These are phyloP conservation scores for sorghum (Sorghum bicolor) DNA, from an alignment of 176 grass and related monocot species.

Conservation along the genomic window DNA sequence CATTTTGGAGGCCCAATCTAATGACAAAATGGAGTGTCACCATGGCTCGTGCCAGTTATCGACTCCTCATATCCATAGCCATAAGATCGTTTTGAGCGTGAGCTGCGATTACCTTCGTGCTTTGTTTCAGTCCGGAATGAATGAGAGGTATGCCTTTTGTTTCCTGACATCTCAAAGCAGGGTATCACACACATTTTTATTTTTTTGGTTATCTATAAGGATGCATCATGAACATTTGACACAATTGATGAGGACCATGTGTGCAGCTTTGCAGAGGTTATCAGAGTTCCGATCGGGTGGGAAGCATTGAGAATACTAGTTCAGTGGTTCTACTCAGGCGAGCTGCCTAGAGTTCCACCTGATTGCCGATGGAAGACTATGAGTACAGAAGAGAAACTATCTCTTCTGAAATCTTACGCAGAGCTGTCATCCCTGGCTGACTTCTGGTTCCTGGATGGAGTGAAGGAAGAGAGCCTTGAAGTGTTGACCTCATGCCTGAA, in stretches of 20 bases:
- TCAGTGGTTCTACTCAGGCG: conserved; percentile 59
- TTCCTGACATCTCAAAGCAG: neutral
- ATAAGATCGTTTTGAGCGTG: conserved; percentile 65
- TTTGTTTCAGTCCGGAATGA: conserved; percentile 82
- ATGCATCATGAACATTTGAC: neutral
- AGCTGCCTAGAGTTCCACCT: conserved; percentile 19
- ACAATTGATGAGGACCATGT: neutral
- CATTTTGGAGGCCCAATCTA: conserved; percentile 71
- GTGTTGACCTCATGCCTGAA: conserved; percentile 38
- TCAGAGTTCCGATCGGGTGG: conserved; percentile 56
- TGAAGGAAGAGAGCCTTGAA: conserved; percentile 53
- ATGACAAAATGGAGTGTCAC: conserved; percentile 36
- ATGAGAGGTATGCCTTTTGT: conserved; percentile 66
- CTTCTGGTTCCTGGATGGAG: conserved; percentile 71
- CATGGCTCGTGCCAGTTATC: conserved; percentile 47
- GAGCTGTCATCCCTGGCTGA: conserved; percentile 74
- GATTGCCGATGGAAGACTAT: conserved; percentile 65
- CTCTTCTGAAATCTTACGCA: conserved; percentile 42
- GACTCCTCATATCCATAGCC: conserved; percentile 55
- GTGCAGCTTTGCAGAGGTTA: conserved; percentile 60
- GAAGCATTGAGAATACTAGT: conserved; percentile 58
- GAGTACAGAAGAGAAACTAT: conserved; percentile 31
- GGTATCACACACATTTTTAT: neutral
- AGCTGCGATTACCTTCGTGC: conserved; percentile 74
- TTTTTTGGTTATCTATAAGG: neutral